Conservation (phyloP, 1,139 yeast genomes). For the Candida albicans region DNA sequence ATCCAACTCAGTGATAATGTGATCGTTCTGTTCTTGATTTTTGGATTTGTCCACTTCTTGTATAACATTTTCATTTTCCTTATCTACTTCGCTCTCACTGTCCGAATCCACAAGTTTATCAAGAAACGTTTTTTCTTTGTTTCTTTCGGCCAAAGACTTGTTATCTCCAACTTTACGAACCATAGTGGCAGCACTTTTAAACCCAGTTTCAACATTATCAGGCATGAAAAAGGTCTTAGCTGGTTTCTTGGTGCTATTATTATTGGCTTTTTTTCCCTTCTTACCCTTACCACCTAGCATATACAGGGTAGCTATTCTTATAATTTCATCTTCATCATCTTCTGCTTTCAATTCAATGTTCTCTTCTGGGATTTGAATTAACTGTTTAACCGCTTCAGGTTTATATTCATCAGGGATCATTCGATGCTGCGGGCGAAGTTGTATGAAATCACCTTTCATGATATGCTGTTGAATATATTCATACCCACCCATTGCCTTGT, state of each 20-base stretch:
- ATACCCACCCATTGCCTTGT: conserved; percentile 84
- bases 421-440: conserved; percentile 51
- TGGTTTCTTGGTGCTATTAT: conserved; percentile 15
- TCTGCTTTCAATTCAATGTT: conserved; percentile 53
- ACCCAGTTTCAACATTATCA: conserved; percentile 71
- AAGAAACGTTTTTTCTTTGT: conserved; percentile 17
- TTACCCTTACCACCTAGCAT: conserved; percentile 31
- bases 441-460: conserved; percentile 41
- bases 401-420: conserved; percentile 58
- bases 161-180: conserved; percentile 31
- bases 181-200: conserved; percentile 55
- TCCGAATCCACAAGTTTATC: conserved; percentile 27
- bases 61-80: too few relatives aligned
- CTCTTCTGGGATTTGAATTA: conserved; percentile 69
- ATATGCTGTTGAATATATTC: conserved; percentile 71
- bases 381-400: conserved; percentile 58
- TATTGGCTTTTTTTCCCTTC: conserved; percentile 24
- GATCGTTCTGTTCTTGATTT: too few relatives aligned
- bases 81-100: conserved; percentile 6
- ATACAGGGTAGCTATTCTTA: conserved; percentile 57
- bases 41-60: too few relatives aligned
- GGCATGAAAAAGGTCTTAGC: conserved; percentile 69
- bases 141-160: conserved; percentile 16
- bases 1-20: too few relatives aligned
- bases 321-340: conserved; percentile 67